Conservation (phyloP, 805 yeast species). For the Kregervanrija pseudodelftensis region DNA sequence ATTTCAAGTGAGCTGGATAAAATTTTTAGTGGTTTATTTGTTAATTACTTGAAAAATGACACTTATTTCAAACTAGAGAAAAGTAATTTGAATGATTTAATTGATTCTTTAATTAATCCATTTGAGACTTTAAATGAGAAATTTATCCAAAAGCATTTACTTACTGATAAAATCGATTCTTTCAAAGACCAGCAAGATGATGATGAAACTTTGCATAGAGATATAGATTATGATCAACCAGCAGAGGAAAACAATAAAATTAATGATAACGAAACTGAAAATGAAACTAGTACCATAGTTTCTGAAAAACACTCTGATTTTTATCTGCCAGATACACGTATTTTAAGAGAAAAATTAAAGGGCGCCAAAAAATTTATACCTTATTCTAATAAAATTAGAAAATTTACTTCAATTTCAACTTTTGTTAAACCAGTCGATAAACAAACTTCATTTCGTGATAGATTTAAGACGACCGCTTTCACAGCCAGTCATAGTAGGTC, state of each 20-base stretch:
- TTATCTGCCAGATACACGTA: constrained; percentile 10
- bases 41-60: constrained; percentile 57
- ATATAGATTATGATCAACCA: not conserved
- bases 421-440: constrained; percentile 49
- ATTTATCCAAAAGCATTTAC: constrained; percentile 29
- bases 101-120: constrained; percentile 37
- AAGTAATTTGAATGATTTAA: constrained; percentile 52
- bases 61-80: constrained; percentile 67
- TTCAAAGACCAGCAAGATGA: constrained; percentile 17
- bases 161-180: constrained; percentile 22
- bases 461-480: constrained; percentile 11
- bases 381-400: constrained; percentile 17
- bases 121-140: constrained; percentile 36
- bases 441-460: constrained; percentile 29
- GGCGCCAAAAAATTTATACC: constrained; percentile 7
- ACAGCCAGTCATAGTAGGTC: not conserved
- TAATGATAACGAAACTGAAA: not conserved
- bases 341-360: constrained; percentile 10
- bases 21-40: constrained; percentile 64
- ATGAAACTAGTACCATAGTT: not conserved
- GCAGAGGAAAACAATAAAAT: not conserved
- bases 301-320: constrained; percentile 3
- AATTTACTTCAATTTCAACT: constrained; percentile 24
- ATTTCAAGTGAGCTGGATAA: constrained; percentile 55
- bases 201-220: constrained; percentile 1